Percentiles rank a stretch among this genome's conserved stretches.
These are phyloP conservation scores for Rhododendron ovatum DNA, from an alignment of 148 eudicot species.

Conservation along the genomic window DNA sequence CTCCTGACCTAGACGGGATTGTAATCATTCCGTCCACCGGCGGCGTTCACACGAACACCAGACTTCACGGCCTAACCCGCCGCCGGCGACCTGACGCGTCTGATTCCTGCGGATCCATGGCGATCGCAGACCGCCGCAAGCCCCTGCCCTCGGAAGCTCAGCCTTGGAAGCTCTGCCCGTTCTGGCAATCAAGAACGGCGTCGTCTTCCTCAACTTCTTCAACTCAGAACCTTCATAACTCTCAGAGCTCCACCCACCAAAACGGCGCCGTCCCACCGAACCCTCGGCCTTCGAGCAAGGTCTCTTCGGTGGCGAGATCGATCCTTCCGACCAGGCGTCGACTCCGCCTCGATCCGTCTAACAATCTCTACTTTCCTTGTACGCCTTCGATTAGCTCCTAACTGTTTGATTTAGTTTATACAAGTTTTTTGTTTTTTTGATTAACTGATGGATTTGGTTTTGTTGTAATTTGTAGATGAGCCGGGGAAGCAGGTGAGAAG, in stretches of 20 bases:
- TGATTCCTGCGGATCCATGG: slow-evolving; percentile 30
- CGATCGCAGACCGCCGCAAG: slow-evolving; percentile 30
- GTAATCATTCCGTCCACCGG: not conserved
- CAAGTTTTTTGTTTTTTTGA: not conserved
- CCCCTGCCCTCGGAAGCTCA: slow-evolving; percentile 23
- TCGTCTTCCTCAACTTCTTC: slow-evolving; percentile 52
- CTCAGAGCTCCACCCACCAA: slow-evolving; percentile 19
- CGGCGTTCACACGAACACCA: not conserved
- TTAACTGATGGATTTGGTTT: slow-evolving; percentile 4
- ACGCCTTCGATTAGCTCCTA: slow-evolving; percentile 2
- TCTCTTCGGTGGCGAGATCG: slow-evolving; percentile 65
- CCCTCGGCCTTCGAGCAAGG: slow-evolving; percentile 22
- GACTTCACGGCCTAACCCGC: not conserved
- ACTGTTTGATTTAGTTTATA: not conserved
- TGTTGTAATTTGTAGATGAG: slow-evolving; percentile 53
- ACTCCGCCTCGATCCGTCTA: slow-evolving; percentile 75
- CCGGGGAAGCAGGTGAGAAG: slow-evolving; percentile 85
- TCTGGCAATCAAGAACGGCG: slow-evolving; percentile 53
- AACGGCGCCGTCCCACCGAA: slow-evolving; percentile 27
- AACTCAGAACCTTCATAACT: slow-evolving; percentile 38
- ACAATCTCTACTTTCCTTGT: slow-evolving; percentile 76
- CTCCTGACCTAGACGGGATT: not conserved
- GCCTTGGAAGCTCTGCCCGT: slow-evolving; percentile 47
- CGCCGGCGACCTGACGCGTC: not conserved
- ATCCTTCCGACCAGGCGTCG: slow-evolving; percentile 63